A percentile compares a stretch with the other conserved stretches of the same genome.
These are phyloP conservation scores for Coemansia sp. DNA, from an alignment of 192 early-diverging fungal genomes.

Conservation along the genomic window DNA sequence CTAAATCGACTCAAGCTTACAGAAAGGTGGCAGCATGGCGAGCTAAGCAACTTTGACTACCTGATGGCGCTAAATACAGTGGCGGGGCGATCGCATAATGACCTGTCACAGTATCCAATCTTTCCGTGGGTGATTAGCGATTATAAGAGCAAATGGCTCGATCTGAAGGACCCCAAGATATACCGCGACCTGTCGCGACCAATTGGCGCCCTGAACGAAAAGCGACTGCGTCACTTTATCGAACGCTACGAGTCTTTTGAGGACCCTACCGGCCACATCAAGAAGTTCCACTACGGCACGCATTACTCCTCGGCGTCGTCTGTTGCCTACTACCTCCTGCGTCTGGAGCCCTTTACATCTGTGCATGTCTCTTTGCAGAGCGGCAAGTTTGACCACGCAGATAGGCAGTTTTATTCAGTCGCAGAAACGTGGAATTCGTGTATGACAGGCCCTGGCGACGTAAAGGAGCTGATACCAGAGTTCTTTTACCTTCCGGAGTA, in stretches of 20 bases:
- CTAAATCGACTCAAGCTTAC: conserved; percentile 55
- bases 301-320: conserved; percentile 94
- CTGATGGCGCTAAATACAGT: conserved; percentile 91
- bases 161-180: conserved; percentile 70
- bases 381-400: conserved; percentile 82
- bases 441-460: conserved; percentile 74
- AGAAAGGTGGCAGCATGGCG: conserved; percentile 77
- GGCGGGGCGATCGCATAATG: conserved; percentile 80
- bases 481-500: conserved; percentile 96
- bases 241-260: conserved; percentile 65
- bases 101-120: conserved; percentile 95
- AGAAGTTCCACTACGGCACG: conserved; percentile 91
- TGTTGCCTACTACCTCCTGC: conserved; percentile 84
- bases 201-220: conserved; percentile 79
- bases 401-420: conserved; percentile 77
- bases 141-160: conserved; percentile 75
- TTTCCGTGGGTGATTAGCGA: conserved; percentile 93
- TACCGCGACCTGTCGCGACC: conserved; percentile 91
- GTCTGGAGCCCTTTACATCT: conserved; percentile 86
- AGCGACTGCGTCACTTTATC: conserved; percentile 41
- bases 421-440: conserved; percentile 75
- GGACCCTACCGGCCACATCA: conserved; percentile 59
- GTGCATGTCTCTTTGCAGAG: conserved; percentile 57
- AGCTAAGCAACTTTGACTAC: conserved; percentile 96
- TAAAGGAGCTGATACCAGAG: conserved; percentile 93